phyloP scores from a whole-genome alignment of 1,284 basidiomycete species.

The Mycosarcoma maydis region DNA sequence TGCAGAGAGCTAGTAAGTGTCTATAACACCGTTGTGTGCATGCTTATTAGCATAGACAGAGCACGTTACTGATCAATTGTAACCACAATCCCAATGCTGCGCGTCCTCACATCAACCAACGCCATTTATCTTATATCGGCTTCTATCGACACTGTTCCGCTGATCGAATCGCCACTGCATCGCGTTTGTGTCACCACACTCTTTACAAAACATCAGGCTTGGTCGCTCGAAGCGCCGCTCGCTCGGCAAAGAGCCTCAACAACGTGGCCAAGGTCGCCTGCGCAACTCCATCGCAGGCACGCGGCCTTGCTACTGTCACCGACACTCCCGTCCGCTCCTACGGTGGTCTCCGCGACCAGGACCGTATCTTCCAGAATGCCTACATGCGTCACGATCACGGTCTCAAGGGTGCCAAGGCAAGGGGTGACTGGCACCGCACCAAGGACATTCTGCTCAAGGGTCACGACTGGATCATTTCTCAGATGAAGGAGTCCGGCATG shows the following conservation, averaged over 20 bases:
- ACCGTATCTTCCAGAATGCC: constrained; percentile 67
- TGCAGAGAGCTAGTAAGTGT: constrained; percentile 47
- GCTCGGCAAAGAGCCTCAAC: constrained; percentile 42
- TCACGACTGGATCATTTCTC: constrained; percentile 96
- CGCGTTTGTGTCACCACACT: neutral
- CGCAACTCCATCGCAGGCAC: constrained; percentile 45
- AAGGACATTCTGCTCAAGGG: constrained; percentile 95
- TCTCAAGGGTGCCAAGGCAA: constrained; percentile 72
- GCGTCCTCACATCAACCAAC: neutral
- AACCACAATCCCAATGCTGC: too few species aligned
- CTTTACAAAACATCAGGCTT: constrained; percentile 17
- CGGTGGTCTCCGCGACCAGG: constrained; percentile 65
- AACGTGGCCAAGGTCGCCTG: constrained; percentile 43
- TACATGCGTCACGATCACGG: constrained; percentile 66
- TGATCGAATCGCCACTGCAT: neutral
- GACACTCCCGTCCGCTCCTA: constrained; percentile 61
- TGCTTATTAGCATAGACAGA: too few species aligned
- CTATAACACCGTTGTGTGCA: too few species aligned
- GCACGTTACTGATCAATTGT: constrained; percentile 16
- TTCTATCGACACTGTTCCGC: neutral
- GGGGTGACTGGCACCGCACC: constrained; percentile 97
- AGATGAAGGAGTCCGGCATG: constrained; percentile 93
- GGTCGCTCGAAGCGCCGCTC: constrained; percentile 50
- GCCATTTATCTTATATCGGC: neutral
- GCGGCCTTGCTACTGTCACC: constrained; percentile 63